Evolutionary conservation across 176 grass and related monocot species (phyloP).

Genomic region (Phoenix roebelenii): DNA sequence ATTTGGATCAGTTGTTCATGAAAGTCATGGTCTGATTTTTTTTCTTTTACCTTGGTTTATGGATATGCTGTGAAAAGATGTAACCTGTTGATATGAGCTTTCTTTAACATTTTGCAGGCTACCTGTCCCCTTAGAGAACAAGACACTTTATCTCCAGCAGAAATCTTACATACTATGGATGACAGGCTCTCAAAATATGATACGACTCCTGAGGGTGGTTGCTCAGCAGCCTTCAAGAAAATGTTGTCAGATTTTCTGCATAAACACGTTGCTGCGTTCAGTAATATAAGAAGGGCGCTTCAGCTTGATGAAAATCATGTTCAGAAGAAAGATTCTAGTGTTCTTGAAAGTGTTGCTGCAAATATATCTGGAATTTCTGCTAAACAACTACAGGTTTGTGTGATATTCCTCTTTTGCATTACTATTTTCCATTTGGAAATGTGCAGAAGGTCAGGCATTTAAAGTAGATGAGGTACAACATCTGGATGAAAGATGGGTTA

Average conservation of each 20-base stretch:
- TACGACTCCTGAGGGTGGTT: slow-evolving; percentile 43
- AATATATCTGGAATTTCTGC: slow-evolving; percentile 85
- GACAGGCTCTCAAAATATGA: slow-evolving; percentile 44
- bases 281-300: slow-evolving; percentile 56
- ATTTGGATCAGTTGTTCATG: slow-evolving; percentile 94
- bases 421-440: background rate
- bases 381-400: slow-evolving; percentile 78
- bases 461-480: background rate
- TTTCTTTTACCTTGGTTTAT: background rate
- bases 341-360: slow-evolving; percentile 51
- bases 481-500: too few relatives aligned
- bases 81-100: slow-evolving; percentile 17
- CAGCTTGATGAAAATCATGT: slow-evolving; percentile 39
- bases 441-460: background rate
- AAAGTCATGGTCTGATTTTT: slow-evolving; percentile 80
- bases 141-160: slow-evolving; percentile 45
- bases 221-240: slow-evolving; percentile 53
- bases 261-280: slow-evolving; percentile 34
- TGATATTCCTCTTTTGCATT: background rate
- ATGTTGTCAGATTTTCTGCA: slow-evolving; percentile 49
- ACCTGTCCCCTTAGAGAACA: slow-evolving; percentile 60
- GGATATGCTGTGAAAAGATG: slow-evolving; percentile 3
- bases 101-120: slow-evolving; percentile 40
- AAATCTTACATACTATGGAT: slow-evolving; percentile 42
- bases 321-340: slow-evolving; percentile 22